phyloP scores from a whole-genome alignment of 768 basidiomycete species.

The Mrakia gelida region DNA sequence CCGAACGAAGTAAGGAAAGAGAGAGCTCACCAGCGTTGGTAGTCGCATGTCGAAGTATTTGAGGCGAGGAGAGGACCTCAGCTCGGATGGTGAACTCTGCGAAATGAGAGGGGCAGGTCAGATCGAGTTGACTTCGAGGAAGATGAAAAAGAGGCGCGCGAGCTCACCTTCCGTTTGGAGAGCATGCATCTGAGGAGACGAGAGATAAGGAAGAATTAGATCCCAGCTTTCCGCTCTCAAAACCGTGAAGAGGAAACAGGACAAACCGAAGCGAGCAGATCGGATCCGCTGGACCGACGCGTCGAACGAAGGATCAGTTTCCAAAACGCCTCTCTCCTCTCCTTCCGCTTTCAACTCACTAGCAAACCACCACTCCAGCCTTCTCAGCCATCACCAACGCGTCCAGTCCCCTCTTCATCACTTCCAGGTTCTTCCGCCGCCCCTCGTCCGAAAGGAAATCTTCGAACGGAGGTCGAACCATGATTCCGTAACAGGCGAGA shows the following conservation, averaged over 20 bases:
- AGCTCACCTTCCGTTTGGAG: conserved; percentile 49
- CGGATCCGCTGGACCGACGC: conserved; percentile 36
- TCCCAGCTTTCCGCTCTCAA: too few species aligned
- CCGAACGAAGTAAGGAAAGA: not conserved
- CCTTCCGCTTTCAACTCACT: conserved; percentile 12
- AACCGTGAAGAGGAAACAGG: too few species aligned
- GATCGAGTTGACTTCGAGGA: too few species aligned
- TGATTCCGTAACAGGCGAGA: conserved; percentile 49
- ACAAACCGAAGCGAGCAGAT: conserved; percentile 49
- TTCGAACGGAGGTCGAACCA: conserved; percentile 50
- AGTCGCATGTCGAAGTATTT: conserved; percentile 49
- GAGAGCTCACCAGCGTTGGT: conserved; percentile 42
- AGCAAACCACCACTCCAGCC: conserved; percentile 49
- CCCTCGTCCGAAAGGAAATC: conserved; percentile 47
- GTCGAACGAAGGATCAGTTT: not conserved
- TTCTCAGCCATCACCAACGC: conserved; percentile 49
- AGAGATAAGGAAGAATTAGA: too few species aligned
- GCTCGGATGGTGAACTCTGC: conserved; percentile 52
- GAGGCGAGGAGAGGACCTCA: conserved; percentile 43
- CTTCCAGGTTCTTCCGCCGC: conserved; percentile 48
- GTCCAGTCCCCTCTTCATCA: conserved; percentile 48
- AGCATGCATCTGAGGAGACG: conserved; percentile 51
- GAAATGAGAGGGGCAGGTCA: not conserved
- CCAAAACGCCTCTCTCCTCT: too few species aligned
- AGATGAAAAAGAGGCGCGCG: too few species aligned